Evolutionary conservation across 805 yeast genomes (phyloP).

Genomic region (Metschnikowia cubensis): DNA sequence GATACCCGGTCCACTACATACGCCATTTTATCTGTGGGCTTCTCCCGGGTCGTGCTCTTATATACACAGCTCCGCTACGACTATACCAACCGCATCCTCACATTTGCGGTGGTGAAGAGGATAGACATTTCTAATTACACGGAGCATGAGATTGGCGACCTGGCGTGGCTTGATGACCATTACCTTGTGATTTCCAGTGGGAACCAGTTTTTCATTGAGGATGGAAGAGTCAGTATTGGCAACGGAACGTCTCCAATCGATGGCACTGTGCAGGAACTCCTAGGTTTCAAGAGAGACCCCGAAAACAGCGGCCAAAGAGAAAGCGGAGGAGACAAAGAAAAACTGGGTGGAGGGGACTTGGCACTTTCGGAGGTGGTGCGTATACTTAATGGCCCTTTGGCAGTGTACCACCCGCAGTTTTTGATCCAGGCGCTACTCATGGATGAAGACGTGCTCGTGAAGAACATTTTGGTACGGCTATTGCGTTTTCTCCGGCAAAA

Average conservation of each 20-base stretch:
- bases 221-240: conserved; percentile 47
- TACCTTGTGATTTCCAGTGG: conserved; percentile 82
- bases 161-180: conserved; percentile 80
- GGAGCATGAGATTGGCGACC: conserved; percentile 80
- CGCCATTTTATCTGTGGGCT: conserved; percentile 79
- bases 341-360: conserved; percentile 11
- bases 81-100: conserved; percentile 75
- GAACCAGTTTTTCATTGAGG: conserved; percentile 81
- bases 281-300: conserved; percentile 26
- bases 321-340: neutral
- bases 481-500: conserved; percentile 47
- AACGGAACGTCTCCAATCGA: conserved; percentile 38
- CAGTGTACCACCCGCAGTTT: conserved; percentile 87
- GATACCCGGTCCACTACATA: conserved; percentile 40
- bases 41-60: conserved; percentile 54
- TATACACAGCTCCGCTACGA: conserved; percentile 85
- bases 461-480: conserved; percentile 52
- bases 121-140: conserved; percentile 71
- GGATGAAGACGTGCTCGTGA: conserved; percentile 53
- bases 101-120: conserved; percentile 71
- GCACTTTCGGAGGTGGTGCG: conserved; percentile 67
- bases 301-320: neutral
- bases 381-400: conserved; percentile 83
- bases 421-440: conserved; percentile 69
- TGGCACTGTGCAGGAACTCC: conserved; percentile 43